These are phyloP conservation scores for Cercospora beticola DNA, from an alignment of 2,329 filamentous ascomycete species.

Conservation along the genomic window DNA sequence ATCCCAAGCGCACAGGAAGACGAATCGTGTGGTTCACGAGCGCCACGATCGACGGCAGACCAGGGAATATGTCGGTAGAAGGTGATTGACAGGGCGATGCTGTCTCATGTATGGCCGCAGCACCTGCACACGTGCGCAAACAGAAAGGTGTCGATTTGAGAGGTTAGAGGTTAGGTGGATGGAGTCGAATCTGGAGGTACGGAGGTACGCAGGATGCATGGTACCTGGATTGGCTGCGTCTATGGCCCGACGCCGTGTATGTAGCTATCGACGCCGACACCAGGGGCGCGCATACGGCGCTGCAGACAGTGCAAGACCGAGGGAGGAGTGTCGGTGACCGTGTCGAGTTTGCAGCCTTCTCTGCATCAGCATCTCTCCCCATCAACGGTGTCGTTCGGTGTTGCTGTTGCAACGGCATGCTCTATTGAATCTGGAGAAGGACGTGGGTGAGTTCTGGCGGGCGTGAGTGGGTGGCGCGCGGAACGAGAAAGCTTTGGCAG, in stretches of 20 bases:
- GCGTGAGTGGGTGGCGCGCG: background rate
- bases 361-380: background rate
- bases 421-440: background rate
- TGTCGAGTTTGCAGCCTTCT: background rate
- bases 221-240: background rate
- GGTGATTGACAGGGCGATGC: background rate
- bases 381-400: background rate
- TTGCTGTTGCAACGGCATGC: background rate
- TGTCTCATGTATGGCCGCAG: background rate
- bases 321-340: background rate
- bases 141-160: background rate
- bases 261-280: constrained; percentile 2
- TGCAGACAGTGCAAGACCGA: background rate
- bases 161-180: background rate
- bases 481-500: background rate
- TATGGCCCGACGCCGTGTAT: background rate
- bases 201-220: background rate
- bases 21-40: background rate
- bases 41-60: constrained; percentile 7
- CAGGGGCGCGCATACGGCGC: background rate
- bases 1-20: background rate
- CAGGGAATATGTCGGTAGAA: constrained; percentile 2
- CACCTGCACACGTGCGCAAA: background rate
- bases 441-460: background rate
- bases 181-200: background rate